These are phyloP conservation scores for Ottelia alismoides DNA, from an alignment of 106 monocot genomes.

Conservation along the genomic window DNA sequence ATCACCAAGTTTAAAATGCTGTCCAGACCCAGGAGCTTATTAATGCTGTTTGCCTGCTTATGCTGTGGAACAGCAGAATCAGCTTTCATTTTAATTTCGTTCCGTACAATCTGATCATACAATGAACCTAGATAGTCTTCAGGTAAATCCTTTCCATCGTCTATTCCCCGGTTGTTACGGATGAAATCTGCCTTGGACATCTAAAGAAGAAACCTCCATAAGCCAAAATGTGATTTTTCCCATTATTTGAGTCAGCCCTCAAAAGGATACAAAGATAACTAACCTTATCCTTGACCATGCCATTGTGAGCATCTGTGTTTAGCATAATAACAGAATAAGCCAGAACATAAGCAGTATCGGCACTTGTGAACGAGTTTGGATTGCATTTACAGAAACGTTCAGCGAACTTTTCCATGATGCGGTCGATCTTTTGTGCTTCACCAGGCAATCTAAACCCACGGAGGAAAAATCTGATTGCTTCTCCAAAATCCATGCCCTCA, in stretches of 20 bases:
- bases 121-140: constrained; percentile 80
- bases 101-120: constrained; percentile 88
- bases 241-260: no score
- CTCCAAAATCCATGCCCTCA: constrained; percentile 88
- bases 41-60: constrained; percentile 71
- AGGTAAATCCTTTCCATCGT: constrained; percentile 94
- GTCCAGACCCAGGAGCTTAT: constrained; percentile 82
- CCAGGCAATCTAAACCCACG: constrained; percentile 92
- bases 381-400: constrained; percentile 98
- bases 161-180: constrained; percentile 90
- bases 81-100: constrained; percentile 98
- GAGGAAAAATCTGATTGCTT: constrained; percentile 88
- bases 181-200: constrained; percentile 98
- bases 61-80: constrained; percentile 58
- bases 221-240: no score
- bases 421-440: constrained; percentile 98
- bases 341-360: constrained; percentile 99
- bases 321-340: constrained; percentile 99
- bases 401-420: constrained; percentile 99
- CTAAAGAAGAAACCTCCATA: constrained; percentile 31
- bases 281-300: constrained; percentile 99
- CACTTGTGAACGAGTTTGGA: constrained; percentile 79
- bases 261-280: no score
- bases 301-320: constrained; percentile 99
- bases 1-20: constrained; percentile 78